Percentiles rank a stretch among this genome's conserved stretches.
Conservation (phyloP, 148 eudicot genomes). For the Fagopyrum esculentum region DNA sequence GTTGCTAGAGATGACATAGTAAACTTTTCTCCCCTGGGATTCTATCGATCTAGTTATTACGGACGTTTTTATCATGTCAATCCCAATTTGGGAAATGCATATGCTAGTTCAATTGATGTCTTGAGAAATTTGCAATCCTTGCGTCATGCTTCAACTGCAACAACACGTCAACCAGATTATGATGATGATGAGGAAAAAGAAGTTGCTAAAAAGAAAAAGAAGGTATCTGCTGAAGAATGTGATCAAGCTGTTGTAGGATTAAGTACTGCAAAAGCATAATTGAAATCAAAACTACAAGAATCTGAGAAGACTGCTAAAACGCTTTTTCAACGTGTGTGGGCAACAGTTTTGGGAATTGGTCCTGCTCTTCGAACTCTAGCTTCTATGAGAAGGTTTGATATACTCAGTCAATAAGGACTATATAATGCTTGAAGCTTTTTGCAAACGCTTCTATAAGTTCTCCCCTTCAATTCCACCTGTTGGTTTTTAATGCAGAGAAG, state of each 20-base stretch:
- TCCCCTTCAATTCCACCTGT: not conserved
- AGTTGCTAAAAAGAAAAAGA: slow-evolving; percentile 59
- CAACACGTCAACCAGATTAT: slow-evolving; percentile 42
- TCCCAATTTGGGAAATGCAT: not conserved
- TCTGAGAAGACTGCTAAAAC: slow-evolving; percentile 35
- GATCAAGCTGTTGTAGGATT: slow-evolving; percentile 83
- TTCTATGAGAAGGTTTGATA: slow-evolving; percentile 70
- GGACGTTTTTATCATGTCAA: not conserved
- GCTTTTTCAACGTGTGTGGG: slow-evolving; percentile 45
- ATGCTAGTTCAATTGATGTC: slow-evolving; percentile 3
- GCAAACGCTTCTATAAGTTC: not conserved
- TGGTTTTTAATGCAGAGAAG: slow-evolving; percentile 41
- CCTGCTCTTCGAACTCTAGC: slow-evolving; percentile 69
- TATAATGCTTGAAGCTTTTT: not conserved
- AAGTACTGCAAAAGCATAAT: slow-evolving; percentile 77
- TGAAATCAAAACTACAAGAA: slow-evolving; percentile 59
- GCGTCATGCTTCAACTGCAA: slow-evolving; percentile 5
- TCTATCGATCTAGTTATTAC: not conserved
- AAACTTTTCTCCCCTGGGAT: not conserved
- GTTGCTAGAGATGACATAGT: not conserved
- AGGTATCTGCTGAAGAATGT: slow-evolving; percentile 91
- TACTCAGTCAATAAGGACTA: not conserved
- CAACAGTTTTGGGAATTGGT: slow-evolving; percentile 59
- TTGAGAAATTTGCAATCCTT: slow-evolving; percentile 3
- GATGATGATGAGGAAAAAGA: slow-evolving; percentile 49